Percentiles rank a stretch among this genome's conserved stretches.
Conservation (phyloP, 345 rosid genomes). For the Turnera subulata region DNA sequence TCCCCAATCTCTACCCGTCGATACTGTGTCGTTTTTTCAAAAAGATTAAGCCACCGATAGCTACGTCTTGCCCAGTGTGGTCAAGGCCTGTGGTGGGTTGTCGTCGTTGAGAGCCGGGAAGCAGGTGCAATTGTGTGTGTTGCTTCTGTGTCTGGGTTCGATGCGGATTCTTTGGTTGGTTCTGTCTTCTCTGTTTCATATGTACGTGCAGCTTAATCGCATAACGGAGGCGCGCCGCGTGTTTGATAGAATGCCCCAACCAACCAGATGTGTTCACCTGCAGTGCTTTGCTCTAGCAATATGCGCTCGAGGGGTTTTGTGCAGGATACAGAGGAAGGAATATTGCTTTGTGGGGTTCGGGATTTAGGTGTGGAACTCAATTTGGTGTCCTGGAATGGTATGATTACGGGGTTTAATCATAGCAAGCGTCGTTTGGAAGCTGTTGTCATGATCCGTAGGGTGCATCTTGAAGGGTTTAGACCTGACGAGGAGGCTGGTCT, state of each 20-base stretch:
- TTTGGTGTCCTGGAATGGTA: conserved; percentile 61
- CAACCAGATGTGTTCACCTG: conserved; percentile 26
- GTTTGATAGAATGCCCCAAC: neutral
- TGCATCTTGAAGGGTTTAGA: conserved; percentile 43
- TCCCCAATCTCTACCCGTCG: too few relatives aligned
- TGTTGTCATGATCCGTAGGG: conserved; percentile 34
- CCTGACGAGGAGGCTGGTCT: conserved; percentile 44
- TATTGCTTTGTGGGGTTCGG: conserved; percentile 32
- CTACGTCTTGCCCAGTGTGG: neutral
- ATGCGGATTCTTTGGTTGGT: neutral
- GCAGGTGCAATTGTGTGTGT: conserved; percentile 17
- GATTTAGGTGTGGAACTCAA: conserved; percentile 36
- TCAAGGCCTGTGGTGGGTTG: neutral
- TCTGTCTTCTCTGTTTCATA: neutral
- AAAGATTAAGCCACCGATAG: neutral
- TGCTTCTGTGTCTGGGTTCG: neutral
- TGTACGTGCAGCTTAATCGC: neutral
- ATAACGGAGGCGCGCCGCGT: neutral
- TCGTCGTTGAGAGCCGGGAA: neutral
- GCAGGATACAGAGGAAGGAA: conserved; percentile 36
- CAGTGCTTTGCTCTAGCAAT: conserved; percentile 51
- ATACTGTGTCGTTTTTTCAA: neutral
- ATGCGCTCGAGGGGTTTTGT: conserved; percentile 44
- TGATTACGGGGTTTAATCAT: conserved; percentile 62
- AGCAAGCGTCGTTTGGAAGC: conserved; percentile 41